A percentile compares a stretch with the other conserved stretches of the same genome.
Evolutionary conservation across 257 asterid species (phyloP).

Genomic region (Solanum corneliomulleri): DNA sequence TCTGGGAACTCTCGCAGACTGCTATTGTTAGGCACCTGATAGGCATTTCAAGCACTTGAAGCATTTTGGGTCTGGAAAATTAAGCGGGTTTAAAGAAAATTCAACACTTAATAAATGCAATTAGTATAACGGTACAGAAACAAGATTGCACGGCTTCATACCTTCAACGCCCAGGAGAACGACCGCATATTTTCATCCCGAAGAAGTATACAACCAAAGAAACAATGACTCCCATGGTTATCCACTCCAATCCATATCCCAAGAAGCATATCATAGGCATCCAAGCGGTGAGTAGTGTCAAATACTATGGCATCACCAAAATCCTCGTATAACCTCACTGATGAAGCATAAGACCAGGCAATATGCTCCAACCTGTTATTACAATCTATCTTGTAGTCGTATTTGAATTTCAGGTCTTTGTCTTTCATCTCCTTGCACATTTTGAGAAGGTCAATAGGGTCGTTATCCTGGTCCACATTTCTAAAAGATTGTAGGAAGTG

Average conservation of each 20-base stretch:
- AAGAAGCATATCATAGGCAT: slow-evolving; percentile 93
- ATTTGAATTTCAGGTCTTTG: slow-evolving; percentile 70
- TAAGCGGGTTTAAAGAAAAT: background rate
- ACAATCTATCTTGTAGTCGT: slow-evolving; percentile 70
- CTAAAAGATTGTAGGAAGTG: slow-evolving; percentile 79
- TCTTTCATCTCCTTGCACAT: slow-evolving; percentile 93
- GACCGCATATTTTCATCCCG: slow-evolving; percentile 54
- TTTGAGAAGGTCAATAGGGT: slow-evolving; percentile 68
- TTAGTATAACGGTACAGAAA: background rate
- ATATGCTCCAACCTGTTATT: slow-evolving; percentile 76
- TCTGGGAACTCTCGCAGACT: background rate
- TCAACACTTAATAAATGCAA: background rate
- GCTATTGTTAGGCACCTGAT: background rate
- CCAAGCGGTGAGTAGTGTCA: slow-evolving; percentile 88
- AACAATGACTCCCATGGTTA: slow-evolving; percentile 45
- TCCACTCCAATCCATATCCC: slow-evolving; percentile 78
- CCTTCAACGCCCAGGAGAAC: slow-evolving; percentile 91
- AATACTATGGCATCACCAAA: slow-evolving; percentile 92
- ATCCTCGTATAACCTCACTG: slow-evolving; percentile 65
- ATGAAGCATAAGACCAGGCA: slow-evolving; percentile 95
- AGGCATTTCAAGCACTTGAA: background rate
- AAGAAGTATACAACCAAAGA: slow-evolving; percentile 51
- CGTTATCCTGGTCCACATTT: slow-evolving; percentile 85
- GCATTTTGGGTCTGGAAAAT: background rate
- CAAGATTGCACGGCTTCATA: slow-evolving; percentile 8